phyloP scores from a whole-genome alignment of 2,329 filamentous ascomycete genomes.

The Fusarium ambrosium region DNA sequence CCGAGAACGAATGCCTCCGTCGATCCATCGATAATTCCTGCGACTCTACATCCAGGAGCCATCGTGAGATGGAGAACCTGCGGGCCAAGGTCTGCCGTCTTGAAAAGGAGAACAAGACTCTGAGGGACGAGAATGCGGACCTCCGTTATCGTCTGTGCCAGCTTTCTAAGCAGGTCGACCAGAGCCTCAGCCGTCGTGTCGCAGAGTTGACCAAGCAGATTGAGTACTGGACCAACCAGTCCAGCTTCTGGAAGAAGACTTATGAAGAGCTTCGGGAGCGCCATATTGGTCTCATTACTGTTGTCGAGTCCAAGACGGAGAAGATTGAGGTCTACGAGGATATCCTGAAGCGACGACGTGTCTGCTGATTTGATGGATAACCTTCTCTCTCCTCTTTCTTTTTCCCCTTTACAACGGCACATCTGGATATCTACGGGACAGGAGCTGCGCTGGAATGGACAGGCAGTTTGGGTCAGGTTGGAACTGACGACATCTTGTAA shows the following conservation, averaged over 20 bases:
- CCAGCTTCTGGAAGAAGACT: conserved; percentile 49
- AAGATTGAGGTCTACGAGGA: conserved; percentile 54
- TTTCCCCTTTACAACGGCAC: not conserved
- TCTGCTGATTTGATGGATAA: conserved; percentile 37
- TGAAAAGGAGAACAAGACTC: conserved; percentile 54
- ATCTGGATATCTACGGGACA: conserved; percentile 13
- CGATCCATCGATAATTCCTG: conserved; percentile 52
- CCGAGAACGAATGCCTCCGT: conserved; percentile 57
- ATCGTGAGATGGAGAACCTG: conserved; percentile 51
- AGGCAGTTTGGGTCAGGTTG: not conserved
- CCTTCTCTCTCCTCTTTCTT: not conserved
- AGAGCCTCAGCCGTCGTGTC: conserved; percentile 50
- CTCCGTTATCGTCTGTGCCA: conserved; percentile 53
- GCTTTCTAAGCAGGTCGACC: conserved; percentile 52
- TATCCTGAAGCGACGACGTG: conserved; percentile 49
- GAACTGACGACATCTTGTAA: conserved; percentile 7
- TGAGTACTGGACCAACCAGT: conserved; percentile 53
- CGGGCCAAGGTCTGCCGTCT: conserved; percentile 52
- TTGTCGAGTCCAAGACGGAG: conserved; percentile 49
- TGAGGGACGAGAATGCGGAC: conserved; percentile 53
- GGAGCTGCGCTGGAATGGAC: not conserved
- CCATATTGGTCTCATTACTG: conserved; percentile 47
- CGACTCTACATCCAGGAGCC: conserved; percentile 44
- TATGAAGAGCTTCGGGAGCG: conserved; percentile 46
- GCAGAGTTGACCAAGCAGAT: conserved; percentile 52